These are phyloP conservation scores for Lodderomyces parapsilosis DNA, from an alignment of 1,139 yeast species.

Conservation along the genomic window DNA sequence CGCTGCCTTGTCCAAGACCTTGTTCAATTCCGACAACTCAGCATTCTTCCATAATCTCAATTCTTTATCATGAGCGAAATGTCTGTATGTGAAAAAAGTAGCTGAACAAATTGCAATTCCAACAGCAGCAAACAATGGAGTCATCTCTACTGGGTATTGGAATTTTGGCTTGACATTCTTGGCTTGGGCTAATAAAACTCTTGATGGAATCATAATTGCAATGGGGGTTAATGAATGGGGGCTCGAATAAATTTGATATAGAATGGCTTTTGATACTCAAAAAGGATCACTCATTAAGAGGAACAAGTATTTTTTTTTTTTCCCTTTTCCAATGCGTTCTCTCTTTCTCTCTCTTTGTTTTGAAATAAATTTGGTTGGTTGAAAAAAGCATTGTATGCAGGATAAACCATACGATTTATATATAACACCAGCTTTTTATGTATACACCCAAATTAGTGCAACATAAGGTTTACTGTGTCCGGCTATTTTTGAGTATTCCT, in stretches of 20 bases:
- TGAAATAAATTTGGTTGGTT: conserved; percentile 18
- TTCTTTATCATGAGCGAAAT: conserved; percentile 62
- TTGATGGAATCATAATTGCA: conserved; percentile 57
- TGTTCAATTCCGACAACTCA: conserved; percentile 52
- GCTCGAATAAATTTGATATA: too few relatives aligned
- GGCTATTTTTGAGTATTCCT: too few relatives aligned
- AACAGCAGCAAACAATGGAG: conserved; percentile 62
- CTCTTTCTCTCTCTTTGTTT: conserved; percentile 4
- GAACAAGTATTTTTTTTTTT: too few relatives aligned
- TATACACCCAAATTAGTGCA: too few relatives aligned
- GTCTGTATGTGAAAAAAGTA: conserved; percentile 68
- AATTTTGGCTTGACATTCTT: conserved; percentile 22
- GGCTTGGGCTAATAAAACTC: conserved; percentile 50
- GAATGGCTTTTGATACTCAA: too few relatives aligned
- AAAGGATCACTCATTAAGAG: too few relatives aligned
- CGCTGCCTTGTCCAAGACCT: conserved; percentile 51
- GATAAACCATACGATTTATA: conserved; percentile 2
- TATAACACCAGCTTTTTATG: too few relatives aligned
- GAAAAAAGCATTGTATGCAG: conserved; percentile 10
- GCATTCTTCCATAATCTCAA: conserved; percentile 75
- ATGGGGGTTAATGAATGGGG: too few relatives aligned
- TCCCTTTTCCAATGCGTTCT: conserved; percentile 1
- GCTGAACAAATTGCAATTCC: conserved; percentile 71
- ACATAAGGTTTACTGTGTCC: too few relatives aligned
- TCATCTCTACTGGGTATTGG: conserved; percentile 68